These are phyloP conservation scores for Singerocomus inundabilis DNA, from an alignment of 1,284 basidiomycete species.

Conservation along the genomic window DNA sequence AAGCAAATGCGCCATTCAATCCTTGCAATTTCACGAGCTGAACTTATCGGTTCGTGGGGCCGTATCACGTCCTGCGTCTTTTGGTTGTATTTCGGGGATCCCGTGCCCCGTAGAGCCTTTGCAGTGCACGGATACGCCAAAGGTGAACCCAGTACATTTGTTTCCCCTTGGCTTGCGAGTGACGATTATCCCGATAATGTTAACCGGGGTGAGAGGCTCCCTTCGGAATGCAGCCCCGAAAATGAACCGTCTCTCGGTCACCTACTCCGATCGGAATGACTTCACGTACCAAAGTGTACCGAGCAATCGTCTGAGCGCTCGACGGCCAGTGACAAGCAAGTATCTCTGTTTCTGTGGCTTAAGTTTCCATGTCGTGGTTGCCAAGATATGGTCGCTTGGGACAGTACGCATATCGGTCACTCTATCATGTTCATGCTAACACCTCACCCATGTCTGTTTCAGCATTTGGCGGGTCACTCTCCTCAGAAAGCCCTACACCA, in stretches of 20 bases:
- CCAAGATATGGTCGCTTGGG: conserved; percentile 1
- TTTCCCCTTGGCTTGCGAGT: not conserved
- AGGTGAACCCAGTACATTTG: not conserved
- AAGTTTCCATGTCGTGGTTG: conserved; percentile 8
- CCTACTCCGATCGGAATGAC: not conserved
- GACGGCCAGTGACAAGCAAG: too few relatives aligned
- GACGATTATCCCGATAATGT: not conserved
- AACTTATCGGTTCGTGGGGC: not conserved
- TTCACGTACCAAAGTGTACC: not conserved
- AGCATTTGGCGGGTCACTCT: not conserved
- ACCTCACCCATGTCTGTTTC: not conserved
- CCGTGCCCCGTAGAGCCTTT: not conserved
- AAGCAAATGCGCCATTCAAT: conserved; percentile 15
- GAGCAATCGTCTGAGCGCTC: not conserved
- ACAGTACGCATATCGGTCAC: not conserved
- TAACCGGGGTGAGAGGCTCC: not conserved
- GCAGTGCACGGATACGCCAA: not conserved
- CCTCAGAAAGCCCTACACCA: conserved; percentile 8
- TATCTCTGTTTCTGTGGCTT: too few relatives aligned
- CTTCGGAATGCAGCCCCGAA: not conserved
- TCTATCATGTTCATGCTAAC: not conserved
- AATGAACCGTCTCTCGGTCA: not conserved
- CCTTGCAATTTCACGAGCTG: conserved; percentile 2
- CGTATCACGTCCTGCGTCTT: not conserved
- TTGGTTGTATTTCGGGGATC: not conserved